Conservation (phyloP, 108 stramenopile species). For the Parmales sp. region DNA sequence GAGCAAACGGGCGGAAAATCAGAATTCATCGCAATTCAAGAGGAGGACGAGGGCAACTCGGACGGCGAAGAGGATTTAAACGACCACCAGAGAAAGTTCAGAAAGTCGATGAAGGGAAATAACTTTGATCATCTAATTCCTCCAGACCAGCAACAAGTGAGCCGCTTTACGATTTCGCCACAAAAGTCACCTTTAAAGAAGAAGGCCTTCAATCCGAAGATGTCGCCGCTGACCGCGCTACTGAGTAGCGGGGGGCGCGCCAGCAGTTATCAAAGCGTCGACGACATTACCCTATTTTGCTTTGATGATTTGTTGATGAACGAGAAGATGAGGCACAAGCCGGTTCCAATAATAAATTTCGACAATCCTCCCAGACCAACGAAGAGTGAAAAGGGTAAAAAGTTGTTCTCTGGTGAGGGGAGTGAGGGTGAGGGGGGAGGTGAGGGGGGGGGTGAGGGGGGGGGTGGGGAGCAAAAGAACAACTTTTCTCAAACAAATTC, state of each 20-base stretch:
- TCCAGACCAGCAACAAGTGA: not conserved
- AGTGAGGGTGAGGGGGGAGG: not conserved
- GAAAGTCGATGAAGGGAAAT: not conserved
- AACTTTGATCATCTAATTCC: not conserved
- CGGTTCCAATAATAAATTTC: not conserved
- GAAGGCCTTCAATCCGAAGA: too few species aligned
- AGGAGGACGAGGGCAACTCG: not conserved
- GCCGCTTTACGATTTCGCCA: too few species aligned
- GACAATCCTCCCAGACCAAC: not conserved
- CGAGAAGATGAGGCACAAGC: not conserved
- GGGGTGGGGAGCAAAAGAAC: not conserved
- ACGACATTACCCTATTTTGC: not conserved
- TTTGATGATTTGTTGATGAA: not conserved
- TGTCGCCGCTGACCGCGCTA: too few species aligned
- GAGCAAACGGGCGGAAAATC: not conserved
- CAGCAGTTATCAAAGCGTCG: not conserved
- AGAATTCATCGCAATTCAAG: not conserved
- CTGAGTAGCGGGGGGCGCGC: not conserved
- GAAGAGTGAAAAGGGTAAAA: not conserved
- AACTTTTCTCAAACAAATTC: not conserved
- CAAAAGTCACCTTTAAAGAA: too few species aligned
- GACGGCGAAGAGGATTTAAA: not conserved
- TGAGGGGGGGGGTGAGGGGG: not conserved
- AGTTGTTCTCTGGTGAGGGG: not conserved
- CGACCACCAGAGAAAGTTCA: not conserved